phyloP scores from a whole-genome alignment of 768 basidiomycete genomes.

The Mycena latifolia region DNA sequence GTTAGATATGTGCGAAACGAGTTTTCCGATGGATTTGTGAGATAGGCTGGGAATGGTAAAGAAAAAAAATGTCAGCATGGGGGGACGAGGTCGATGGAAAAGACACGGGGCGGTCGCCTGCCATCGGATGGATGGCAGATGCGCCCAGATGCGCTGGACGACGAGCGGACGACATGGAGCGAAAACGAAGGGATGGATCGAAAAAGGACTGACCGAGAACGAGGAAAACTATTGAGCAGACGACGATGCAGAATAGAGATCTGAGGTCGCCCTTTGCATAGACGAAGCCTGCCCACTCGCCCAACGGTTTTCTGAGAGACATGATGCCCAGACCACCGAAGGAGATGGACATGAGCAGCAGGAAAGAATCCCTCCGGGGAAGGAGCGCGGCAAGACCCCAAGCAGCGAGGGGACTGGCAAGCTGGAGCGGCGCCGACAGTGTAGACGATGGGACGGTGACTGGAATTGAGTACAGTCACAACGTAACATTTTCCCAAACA shows the following conservation, averaged over 20 bases:
- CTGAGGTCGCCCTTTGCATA: constrained; percentile 73
- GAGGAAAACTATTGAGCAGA: constrained; percentile 76
- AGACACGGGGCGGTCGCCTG: background rate
- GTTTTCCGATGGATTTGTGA: constrained; percentile 94
- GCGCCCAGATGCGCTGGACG: constrained; percentile 8
- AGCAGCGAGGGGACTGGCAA: constrained; percentile 47
- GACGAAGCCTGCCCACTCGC: constrained; percentile 62
- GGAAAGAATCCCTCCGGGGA: constrained; percentile 60
- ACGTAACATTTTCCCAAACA: too few relatives aligned
- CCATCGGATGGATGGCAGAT: constrained; percentile 14
- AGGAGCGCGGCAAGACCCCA: constrained; percentile 50
- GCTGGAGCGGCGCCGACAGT: constrained; percentile 54
- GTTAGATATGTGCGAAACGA: constrained; percentile 96
- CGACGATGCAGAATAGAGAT: constrained; percentile 77
- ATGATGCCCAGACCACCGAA: constrained; percentile 72
- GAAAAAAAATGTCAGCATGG: constrained; percentile 28
- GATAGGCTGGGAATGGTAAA: constrained; percentile 72
- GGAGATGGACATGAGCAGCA: constrained; percentile 75
- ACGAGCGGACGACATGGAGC: background rate
- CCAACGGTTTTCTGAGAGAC: constrained; percentile 67
- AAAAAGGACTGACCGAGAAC: constrained; percentile 72
- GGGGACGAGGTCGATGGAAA: constrained; percentile 3
- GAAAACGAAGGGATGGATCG: constrained; percentile 19
- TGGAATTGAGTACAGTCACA: constrained; percentile 3
- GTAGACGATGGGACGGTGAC: constrained; percentile 39